Evolutionary conservation across 179 eudicot genomes (phyloP), one percentile per base, ranked within the genome.

Genomic region (Corrigiola litoralis): DNA sequence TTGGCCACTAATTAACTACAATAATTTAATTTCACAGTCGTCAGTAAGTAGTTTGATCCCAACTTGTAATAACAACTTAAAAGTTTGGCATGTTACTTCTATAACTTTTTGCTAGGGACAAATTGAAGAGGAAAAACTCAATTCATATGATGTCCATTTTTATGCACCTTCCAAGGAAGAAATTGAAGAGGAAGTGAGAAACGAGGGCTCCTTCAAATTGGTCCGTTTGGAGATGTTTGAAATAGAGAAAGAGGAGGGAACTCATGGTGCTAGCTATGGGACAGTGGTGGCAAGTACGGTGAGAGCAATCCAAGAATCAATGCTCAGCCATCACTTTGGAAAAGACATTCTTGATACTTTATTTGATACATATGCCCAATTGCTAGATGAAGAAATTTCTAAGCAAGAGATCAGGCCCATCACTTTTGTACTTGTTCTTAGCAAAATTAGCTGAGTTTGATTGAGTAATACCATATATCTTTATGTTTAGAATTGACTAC

Each of bases 101-200:
- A 42, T 36, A 38, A 0, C 36, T 12, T 8, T 58, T 34, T 62
- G 28, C 60, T n/a, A 92, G 96, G 96, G 92, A 12, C 56, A 68
- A 58, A 63, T 87, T 47, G 77, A 76, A 61, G 74, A 82, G 79
- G 85, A 87, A 63, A 87, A 84, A 72, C 57, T 92, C 7, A 81
- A 89, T 47, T 75, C 84, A 4, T 92, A 87, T 45, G 85, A 92
- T 55, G 88, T 84, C 20, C 96, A 87, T 56, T 92, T 92, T 54
- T 92, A 92, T 60, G 92, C 96, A 50, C 92, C 98, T 5, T 85
- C 84, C 9, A 79, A 73, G 64, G 87, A 84, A 44, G 98, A 92
- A 68, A 14, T 92, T 41, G 87, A 80, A 73, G 80, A 80, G 31
- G 87, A 75, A 59, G 82, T 87, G n/a, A 71, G 41, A 44, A 83